Evolutionary conservation across 2,329 filamentous ascomycete species (phyloP).

Genomic region (Fusarium sp.): DNA sequence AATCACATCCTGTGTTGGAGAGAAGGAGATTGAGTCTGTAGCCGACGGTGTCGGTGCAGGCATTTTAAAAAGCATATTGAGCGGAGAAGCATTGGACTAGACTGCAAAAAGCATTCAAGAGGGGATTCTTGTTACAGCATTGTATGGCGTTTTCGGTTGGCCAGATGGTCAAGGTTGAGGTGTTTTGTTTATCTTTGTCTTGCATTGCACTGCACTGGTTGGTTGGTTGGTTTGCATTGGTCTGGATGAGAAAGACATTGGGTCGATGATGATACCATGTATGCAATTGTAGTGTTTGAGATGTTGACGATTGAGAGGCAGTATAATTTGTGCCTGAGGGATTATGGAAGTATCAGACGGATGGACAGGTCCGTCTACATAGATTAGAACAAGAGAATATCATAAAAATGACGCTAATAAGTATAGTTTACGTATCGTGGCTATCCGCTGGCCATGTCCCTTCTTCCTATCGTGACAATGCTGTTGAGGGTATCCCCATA

Average conservation of each 20-base stretch:
- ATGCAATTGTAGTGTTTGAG: constrained; percentile 23
- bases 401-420: neutral
- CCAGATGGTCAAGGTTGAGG: constrained; percentile 3
- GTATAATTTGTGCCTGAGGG: neutral
- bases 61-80: constrained; percentile 70
- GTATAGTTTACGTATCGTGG: neutral
- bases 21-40: constrained; percentile 78
- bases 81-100: constrained; percentile 67
- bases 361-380: constrained; percentile 1
- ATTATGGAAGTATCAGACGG: constrained; percentile 3
- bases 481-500: neutral
- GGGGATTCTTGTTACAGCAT: constrained; percentile 30
- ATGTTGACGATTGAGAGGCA: constrained; percentile 11
- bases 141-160: constrained; percentile 34
- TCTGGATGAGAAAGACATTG: constrained; percentile 10
- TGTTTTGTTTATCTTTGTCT: constrained; percentile 13
- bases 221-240: constrained; percentile 24
- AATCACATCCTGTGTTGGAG: constrained; percentile 80
- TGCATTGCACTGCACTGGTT: constrained; percentile 28
- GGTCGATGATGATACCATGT: constrained; percentile 33
- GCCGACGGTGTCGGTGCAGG: constrained; percentile 69
- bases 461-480: neutral
- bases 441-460: neutral
- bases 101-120: constrained; percentile 10
- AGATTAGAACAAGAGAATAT: constrained; percentile 26